Percentiles rank a stretch among this genome's conserved stretches.
phyloP scores from a whole-genome alignment of 768 basidiomycete genomes.

The Lactarius quietus region DNA sequence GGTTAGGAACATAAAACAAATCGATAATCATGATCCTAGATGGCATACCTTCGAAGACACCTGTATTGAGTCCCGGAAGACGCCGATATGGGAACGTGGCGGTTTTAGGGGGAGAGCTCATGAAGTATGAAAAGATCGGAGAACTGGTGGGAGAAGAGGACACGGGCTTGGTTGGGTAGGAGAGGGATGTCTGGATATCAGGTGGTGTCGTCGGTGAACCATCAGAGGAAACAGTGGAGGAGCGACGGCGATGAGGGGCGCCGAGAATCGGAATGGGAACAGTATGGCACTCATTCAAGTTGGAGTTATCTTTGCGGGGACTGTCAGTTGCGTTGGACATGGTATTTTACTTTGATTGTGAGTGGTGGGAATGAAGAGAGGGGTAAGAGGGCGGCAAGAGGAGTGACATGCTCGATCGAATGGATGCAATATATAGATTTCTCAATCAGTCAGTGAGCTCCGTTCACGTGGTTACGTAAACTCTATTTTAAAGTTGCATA shows the following conservation, averaged over 20 bases:
- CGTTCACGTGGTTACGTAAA: slow-evolving; percentile 19
- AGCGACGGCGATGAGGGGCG: slow-evolving; percentile 18
- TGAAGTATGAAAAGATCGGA: slow-evolving; percentile 25
- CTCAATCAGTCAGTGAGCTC: background rate
- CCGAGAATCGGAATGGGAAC: slow-evolving; percentile 24
- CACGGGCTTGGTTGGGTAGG: slow-evolving; percentile 11
- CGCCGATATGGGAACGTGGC: slow-evolving; percentile 21
- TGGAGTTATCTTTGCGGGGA: slow-evolving; percentile 7
- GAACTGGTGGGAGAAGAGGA: slow-evolving; percentile 24
- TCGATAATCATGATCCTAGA: background rate
- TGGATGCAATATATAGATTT: background rate
- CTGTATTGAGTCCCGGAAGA: slow-evolving; percentile 10
- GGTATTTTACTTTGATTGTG: background rate
- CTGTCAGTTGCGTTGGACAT: slow-evolving; percentile 20
- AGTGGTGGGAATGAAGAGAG: background rate
- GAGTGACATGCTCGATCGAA: background rate
- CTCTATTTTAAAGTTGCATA: slow-evolving; percentile 17
- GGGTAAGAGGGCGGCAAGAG: background rate
- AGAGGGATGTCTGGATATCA: slow-evolving; percentile 20
- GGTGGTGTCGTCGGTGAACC: slow-evolving; percentile 19
- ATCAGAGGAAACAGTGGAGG: slow-evolving; percentile 21
- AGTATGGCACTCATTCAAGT: slow-evolving; percentile 10
- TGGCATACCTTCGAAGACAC: slow-evolving; percentile 25
- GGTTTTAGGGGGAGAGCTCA: slow-evolving; percentile 20
- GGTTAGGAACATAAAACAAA: background rate